These are phyloP conservation scores for Saccharomycopsis fermentans DNA, from an alignment of 805 yeast genomes.

Conservation along the genomic window DNA sequence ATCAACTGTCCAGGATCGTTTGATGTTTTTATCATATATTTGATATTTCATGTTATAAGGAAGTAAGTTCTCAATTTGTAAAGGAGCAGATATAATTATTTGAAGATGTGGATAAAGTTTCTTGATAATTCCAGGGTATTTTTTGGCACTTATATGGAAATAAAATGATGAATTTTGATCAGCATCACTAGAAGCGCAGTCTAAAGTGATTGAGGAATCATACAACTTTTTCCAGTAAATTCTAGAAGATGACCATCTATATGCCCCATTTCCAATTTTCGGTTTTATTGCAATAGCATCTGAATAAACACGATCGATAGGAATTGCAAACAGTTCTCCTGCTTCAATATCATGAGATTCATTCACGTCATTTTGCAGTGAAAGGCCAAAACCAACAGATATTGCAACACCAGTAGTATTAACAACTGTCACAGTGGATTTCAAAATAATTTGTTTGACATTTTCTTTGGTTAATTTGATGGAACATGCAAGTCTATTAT, in stretches of 20 bases:
- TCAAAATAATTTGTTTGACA: constrained; percentile 65
- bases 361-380: constrained; percentile 24
- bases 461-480: constrained; percentile 61
- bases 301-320: constrained; percentile 57
- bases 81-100: constrained; percentile 70
- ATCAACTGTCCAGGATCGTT: constrained; percentile 53
- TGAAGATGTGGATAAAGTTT: constrained; percentile 77
- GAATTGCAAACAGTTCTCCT: constrained; percentile 53
- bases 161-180: constrained; percentile 41
- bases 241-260: constrained; percentile 56
- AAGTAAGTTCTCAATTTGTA: constrained; percentile 72
- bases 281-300: constrained; percentile 57
- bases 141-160: constrained; percentile 63
- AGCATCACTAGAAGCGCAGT: constrained; percentile 38
- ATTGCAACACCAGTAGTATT: constrained; percentile 60
- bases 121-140: constrained; percentile 59
- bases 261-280: constrained; percentile 34
- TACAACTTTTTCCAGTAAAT: constrained; percentile 58
- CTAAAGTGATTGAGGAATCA: constrained; percentile 40
- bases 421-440: constrained; percentile 62
- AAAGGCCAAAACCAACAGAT: constrained; percentile 30
- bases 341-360: constrained; percentile 39
- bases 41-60: constrained; percentile 74
- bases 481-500: constrained; percentile 66
- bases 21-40: constrained; percentile 64